phyloP scores from a whole-genome alignment of 352 stramenopile species.

The Pythium inflatum region DNA sequence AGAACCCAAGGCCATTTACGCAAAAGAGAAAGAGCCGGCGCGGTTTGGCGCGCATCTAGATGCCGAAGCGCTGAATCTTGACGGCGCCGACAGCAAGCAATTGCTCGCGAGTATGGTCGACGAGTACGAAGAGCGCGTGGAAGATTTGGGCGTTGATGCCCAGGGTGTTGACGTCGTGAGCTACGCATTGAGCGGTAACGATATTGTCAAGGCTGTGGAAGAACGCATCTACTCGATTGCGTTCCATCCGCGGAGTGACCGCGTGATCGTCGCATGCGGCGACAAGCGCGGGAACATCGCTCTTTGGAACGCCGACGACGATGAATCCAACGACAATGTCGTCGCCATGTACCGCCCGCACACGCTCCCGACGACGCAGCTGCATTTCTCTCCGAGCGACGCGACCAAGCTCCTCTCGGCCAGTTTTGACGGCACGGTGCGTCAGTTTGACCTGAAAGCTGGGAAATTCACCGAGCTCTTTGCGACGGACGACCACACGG shows the following conservation, averaged over 20 bases:
- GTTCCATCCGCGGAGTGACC: constrained; percentile 69
- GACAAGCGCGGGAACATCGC: constrained; percentile 80
- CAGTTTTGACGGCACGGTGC: constrained; percentile 74
- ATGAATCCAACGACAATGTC: constrained; percentile 31
- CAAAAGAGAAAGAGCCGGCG: neutral
- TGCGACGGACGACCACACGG: constrained; percentile 42
- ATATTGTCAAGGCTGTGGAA: constrained; percentile 75
- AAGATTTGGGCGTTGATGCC: constrained; percentile 50
- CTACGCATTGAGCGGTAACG: constrained; percentile 52
- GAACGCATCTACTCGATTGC: constrained; percentile 80
- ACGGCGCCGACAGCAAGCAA: constrained; percentile 36
- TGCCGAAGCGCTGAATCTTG: constrained; percentile 43
- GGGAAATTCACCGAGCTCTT: constrained; percentile 63
- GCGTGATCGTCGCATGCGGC: constrained; percentile 64
- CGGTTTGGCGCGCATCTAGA: constrained; percentile 36
- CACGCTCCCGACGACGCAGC: constrained; percentile 58
- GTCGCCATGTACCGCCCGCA: constrained; percentile 77
- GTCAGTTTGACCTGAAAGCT: constrained; percentile 69
- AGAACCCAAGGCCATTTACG: neutral
- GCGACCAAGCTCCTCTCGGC: constrained; percentile 62
- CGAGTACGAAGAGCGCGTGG: constrained; percentile 34
- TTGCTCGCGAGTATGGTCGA: constrained; percentile 47
- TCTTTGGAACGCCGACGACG: constrained; percentile 55
- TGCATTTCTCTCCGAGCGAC: constrained; percentile 59
- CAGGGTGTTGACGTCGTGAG: constrained; percentile 43